A percentile compares a stretch with the other conserved stretches of the same genome.
Evolutionary conservation across 257 asterid species (phyloP).

Genomic region (Primulina huaijiensis): DNA sequence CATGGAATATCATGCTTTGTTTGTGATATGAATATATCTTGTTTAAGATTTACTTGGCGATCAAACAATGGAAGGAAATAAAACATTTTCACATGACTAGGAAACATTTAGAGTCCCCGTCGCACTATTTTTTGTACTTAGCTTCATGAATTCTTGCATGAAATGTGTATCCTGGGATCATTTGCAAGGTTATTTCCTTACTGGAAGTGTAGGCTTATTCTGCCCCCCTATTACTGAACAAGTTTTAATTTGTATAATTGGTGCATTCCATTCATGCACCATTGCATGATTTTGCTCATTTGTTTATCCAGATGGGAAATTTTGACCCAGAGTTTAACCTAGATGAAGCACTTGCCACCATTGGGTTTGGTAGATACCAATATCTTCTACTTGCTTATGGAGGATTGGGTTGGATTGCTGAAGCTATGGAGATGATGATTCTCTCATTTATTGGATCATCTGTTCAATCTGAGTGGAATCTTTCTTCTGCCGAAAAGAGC

Average conservation of each 20-base stretch:
- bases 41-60: not conserved
- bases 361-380: conserved; percentile 55
- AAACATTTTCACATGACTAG: not conserved
- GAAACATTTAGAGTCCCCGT: not conserved
- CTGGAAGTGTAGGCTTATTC: not conserved
- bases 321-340: conserved; percentile 33
- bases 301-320: conserved; percentile 36
- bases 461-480: conserved; percentile 42
- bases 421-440: conserved; percentile 49
- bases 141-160: not conserved
- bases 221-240: not conserved
- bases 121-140: not conserved
- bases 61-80: not conserved
- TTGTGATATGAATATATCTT: not conserved
- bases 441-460: conserved; percentile 45
- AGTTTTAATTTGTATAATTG: conserved; percentile 13
- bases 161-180: not conserved
- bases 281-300: conserved; percentile 4
- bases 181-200: conserved; percentile 7
- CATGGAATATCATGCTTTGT: not conserved
- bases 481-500: conserved; percentile 42
- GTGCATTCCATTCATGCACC: conserved; percentile 3
- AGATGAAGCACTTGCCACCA: conserved; percentile 38
- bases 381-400: conserved; percentile 44
- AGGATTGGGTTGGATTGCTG: conserved; percentile 45